Percentiles rank a stretch among this genome's conserved stretches.
Conservation (phyloP, 2,329 filamentous ascomycete species). For the Talaromyces funiculosus region DNA sequence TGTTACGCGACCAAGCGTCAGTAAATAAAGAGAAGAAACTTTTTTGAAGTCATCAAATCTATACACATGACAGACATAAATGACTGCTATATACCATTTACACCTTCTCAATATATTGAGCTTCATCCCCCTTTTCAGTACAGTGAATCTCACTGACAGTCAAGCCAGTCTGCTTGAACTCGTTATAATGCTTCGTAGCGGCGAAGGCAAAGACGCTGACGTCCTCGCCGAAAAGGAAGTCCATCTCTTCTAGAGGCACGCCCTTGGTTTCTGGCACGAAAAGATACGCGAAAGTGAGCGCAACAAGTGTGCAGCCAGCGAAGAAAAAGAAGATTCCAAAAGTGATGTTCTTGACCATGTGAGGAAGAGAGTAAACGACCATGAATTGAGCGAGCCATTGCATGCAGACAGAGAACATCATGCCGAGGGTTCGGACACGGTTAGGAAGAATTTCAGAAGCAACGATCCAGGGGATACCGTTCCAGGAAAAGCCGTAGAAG, state of each 20-base stretch:
- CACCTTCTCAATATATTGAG: constrained; percentile 5
- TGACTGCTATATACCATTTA: neutral
- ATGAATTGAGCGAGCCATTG: constrained; percentile 45
- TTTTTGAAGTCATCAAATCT: neutral
- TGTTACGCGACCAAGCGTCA: neutral
- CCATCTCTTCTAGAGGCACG: constrained; percentile 8
- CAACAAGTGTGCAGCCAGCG: constrained; percentile 1
- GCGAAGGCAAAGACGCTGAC: constrained; percentile 2
- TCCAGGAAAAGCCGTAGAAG: constrained; percentile 26
- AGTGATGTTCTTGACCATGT: constrained; percentile 31
- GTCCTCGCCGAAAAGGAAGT: constrained; percentile 4
- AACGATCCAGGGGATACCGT: constrained; percentile 32
- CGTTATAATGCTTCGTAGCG: constrained; percentile 5
- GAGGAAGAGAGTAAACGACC: constrained; percentile 43
- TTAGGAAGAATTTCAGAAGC: constrained; percentile 37
- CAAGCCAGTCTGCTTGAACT: constrained; percentile 7
- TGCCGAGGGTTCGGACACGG: constrained; percentile 36
- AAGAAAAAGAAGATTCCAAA: constrained; percentile 10
- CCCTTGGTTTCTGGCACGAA: constrained; percentile 8
- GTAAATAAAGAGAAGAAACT: neutral
- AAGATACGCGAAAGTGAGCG: constrained; percentile 4
- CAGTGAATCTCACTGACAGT: constrained; percentile 5
- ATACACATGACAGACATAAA: neutral
- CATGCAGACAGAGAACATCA: constrained; percentile 37
- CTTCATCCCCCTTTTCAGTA: neutral